Conservation (phyloP, 2,329 filamentous ascomycete species). For the Sporothrix brasiliensis region DNA sequence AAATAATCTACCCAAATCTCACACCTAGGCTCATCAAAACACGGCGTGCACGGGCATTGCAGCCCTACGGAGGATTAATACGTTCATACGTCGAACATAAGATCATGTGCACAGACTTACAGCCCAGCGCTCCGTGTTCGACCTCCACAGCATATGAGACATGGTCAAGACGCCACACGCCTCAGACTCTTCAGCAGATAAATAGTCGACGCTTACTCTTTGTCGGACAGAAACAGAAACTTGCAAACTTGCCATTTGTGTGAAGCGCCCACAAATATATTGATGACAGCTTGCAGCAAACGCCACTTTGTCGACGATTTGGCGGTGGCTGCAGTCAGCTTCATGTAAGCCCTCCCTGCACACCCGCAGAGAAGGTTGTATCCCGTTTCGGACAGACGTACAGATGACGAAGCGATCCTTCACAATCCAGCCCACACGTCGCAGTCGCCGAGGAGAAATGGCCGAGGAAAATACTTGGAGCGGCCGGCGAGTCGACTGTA, state of each 20-base stretch:
- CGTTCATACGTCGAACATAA: too few species aligned
- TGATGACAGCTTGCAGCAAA: background rate
- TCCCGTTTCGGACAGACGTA: background rate
- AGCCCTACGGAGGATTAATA: background rate
- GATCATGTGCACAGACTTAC: background rate
- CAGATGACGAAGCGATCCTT: too few species aligned
- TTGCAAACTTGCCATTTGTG: background rate
- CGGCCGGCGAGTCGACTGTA: too few species aligned
- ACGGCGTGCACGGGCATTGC: slow-evolving; percentile 3
- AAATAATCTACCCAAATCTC: too few species aligned
- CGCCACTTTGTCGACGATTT: too few species aligned
- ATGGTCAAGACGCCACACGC: background rate
- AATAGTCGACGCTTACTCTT: background rate
- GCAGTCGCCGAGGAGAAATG: too few species aligned
- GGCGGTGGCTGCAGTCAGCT: too few species aligned
- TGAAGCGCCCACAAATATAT: background rate
- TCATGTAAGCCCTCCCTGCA: background rate
- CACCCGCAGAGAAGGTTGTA: background rate
- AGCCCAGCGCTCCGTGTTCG: background rate
- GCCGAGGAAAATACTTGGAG: too few species aligned
- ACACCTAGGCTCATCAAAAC: background rate
- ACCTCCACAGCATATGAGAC: background rate
- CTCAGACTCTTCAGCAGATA: background rate
- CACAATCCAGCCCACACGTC: too few species aligned
- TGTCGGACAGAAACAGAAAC: background rate